Conservation (phyloP, 192 early-diverging fungal genomes). For the Dissophora globulifera region DNA sequence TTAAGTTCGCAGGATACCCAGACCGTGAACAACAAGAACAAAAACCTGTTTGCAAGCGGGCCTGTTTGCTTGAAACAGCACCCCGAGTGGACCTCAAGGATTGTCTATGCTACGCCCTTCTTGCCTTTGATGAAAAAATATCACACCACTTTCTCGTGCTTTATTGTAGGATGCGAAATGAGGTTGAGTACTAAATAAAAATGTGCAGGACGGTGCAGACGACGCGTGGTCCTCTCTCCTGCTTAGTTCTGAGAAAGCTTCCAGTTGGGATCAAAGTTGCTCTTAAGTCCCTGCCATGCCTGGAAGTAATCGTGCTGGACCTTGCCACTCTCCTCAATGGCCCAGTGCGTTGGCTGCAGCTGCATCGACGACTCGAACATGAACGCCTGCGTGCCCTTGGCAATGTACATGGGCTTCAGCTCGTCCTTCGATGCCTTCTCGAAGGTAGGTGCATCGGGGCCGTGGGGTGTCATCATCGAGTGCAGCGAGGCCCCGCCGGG, state of each 20-base stretch:
- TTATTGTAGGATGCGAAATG: too few species aligned
- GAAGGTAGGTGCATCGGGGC: slow-evolving; percentile 87
- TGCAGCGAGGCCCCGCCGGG: slow-evolving; percentile 93
- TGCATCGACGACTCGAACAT: slow-evolving; percentile 95
- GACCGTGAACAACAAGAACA: too few species aligned
- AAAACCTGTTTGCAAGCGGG: too few species aligned
- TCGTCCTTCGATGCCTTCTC: slow-evolving; percentile 76
- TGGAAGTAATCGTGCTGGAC: slow-evolving; percentile 88
- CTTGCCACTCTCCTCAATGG: slow-evolving; percentile 73
- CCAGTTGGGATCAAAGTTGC: slow-evolving; percentile 58
- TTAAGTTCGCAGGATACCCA: too few species aligned
- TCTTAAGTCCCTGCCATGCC: slow-evolving; percentile 78
- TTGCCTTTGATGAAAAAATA: too few species aligned
- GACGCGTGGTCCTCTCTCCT: background rate
- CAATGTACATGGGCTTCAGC: slow-evolving; percentile 80
- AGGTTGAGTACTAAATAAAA: too few species aligned
- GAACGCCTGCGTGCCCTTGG: slow-evolving; percentile 88
- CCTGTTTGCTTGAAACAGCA: too few species aligned
- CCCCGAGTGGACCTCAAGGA: too few species aligned
- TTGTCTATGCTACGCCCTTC: too few species aligned
- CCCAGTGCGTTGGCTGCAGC: slow-evolving; percentile 86
- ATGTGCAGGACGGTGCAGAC: too few species aligned
- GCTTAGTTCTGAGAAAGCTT: slow-evolving; percentile 27
- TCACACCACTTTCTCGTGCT: background rate
- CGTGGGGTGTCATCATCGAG: slow-evolving; percentile 90